Percentiles rank a stretch among this genome's conserved stretches.
phyloP scores from a whole-genome alignment of 148 eudicot genomes.

The Nyssa sinensis region DNA sequence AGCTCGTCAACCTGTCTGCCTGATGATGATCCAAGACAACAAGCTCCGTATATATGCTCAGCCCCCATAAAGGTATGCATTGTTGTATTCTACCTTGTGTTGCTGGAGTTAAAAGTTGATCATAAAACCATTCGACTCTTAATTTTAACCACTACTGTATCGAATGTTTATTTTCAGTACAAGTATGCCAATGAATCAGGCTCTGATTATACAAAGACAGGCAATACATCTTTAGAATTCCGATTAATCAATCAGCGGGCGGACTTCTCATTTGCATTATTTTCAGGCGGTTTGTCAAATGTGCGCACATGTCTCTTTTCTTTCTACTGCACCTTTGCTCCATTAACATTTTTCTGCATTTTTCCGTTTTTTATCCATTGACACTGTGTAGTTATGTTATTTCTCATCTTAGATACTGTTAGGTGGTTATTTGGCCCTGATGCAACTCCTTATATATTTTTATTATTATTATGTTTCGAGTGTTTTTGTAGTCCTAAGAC shows the following conservation, averaged over 20 bases:
- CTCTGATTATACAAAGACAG: conserved; percentile 50
- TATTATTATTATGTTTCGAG: no score
- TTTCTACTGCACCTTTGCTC: neutral
- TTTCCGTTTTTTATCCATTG: neutral
- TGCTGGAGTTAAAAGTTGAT: neutral
- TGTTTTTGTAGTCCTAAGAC: neutral
- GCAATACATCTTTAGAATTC: conserved; percentile 54
- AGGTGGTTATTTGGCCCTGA: no score
- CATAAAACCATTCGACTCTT: neutral
- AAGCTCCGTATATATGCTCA: conserved; percentile 70
- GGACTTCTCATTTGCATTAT: conserved; percentile 86
- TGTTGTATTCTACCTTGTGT: neutral
- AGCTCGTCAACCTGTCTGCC: conserved; percentile 69
- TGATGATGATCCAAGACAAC: conserved; percentile 41
- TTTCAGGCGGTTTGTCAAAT: conserved; percentile 73
- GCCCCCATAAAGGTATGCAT: conserved; percentile 79
- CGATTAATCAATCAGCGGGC: conserved; percentile 89
- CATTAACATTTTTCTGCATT: neutral
- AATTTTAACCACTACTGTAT: neutral
- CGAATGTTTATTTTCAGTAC: conserved; percentile 49
- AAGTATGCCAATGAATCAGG: conserved; percentile 51
- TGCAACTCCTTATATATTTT: no score
- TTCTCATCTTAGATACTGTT: no score
- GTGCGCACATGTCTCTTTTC: conserved; percentile 32
- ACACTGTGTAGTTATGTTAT: neutral